These are phyloP conservation scores for Candida suzukii DNA, from an alignment of 805 yeast genomes.

Conservation along the genomic window DNA sequence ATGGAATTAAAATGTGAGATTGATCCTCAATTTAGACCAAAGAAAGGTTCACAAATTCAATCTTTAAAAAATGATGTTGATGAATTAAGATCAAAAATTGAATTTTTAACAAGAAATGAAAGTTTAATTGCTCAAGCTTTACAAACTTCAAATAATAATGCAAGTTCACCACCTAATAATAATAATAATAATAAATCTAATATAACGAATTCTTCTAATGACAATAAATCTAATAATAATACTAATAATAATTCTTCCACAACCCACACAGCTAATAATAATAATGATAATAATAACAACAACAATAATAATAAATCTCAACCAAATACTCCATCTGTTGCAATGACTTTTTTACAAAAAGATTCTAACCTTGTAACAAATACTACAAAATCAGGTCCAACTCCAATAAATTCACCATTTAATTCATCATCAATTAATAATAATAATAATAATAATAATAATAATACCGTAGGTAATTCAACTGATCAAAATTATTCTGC, in stretches of 20 bases:
- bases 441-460: no score
- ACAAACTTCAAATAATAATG: slow-evolving; percentile 22
- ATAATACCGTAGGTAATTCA: background rate
- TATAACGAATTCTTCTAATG: background rate
- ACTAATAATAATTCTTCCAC: background rate
- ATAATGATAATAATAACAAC: background rate
- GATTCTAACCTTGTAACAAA: background rate
- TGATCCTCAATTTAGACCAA: slow-evolving; percentile 87
- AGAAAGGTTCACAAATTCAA: slow-evolving; percentile 87
- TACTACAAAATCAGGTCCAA: background rate
- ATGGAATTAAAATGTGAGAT: slow-evolving; percentile 79
- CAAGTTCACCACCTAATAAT: background rate
- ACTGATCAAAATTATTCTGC: background rate
- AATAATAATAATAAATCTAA: background rate
- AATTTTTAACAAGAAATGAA: slow-evolving; percentile 59
- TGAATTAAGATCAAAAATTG: slow-evolving; percentile 67
- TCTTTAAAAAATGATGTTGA: slow-evolving; percentile 78
- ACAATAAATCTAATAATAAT: background rate
- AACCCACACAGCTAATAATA: background rate
- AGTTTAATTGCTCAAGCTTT: slow-evolving; percentile 59
- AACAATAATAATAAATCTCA: background rate
- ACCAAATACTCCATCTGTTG: slow-evolving; percentile 13
- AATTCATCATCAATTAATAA: background rate
- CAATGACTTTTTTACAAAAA: slow-evolving; percentile 36
- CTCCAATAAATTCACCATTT: background rate